Evolutionary conservation across 2,329 filamentous ascomycete species (phyloP).

Genomic region (Ophiostoma sp.): DNA sequence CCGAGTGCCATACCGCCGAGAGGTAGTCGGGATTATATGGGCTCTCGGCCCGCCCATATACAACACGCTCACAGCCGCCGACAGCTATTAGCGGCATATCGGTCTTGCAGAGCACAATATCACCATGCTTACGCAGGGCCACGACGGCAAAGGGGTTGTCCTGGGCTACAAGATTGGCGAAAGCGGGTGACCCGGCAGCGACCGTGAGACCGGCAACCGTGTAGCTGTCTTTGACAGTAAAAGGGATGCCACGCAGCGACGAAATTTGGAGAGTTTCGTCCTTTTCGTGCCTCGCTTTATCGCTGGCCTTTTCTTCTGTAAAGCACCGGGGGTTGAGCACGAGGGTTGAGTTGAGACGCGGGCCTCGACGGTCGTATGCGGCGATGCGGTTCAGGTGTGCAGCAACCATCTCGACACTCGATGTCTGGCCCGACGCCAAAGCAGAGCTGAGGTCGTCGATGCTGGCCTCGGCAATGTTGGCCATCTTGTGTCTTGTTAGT

Average conservation of each 20-base stretch:
- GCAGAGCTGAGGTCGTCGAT: not conserved
- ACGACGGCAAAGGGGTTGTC: not conserved
- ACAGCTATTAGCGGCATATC: not conserved
- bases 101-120: not conserved
- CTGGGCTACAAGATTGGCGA: not conserved
- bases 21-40: not conserved
- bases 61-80: not conserved
- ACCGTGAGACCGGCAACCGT: not conserved
- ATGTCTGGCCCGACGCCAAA: not conserved
- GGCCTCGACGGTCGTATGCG: not conserved
- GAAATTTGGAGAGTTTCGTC: not conserved
- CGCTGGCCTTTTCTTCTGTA: not conserved
- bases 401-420: not conserved
- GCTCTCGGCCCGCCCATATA: not conserved
- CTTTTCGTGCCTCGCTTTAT: not conserved
- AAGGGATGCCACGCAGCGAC: not conserved
- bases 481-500: not conserved
- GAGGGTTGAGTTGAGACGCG: not conserved
- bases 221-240: not conserved
- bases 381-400: not conserved
- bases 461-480: not conserved
- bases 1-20: not conserved
- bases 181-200: not conserved
- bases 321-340: conserved; percentile 41
- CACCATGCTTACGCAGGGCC: not conserved